These are phyloP conservation scores for Cryphonectria nitschkei DNA, from an alignment of 2,329 filamentous ascomycete species.

Conservation along the genomic window DNA sequence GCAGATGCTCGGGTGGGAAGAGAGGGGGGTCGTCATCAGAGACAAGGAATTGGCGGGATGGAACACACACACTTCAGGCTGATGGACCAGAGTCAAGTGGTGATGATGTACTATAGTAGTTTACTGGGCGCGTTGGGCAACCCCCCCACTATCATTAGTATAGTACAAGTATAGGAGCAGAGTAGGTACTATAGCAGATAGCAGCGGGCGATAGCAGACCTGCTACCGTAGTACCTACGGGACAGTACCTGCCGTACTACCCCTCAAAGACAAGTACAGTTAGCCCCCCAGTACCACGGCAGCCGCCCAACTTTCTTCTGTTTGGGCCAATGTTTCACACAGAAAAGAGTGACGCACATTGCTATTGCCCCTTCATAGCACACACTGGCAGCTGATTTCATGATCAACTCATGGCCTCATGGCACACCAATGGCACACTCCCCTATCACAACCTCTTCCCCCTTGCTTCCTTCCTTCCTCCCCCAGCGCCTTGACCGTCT, in stretches of 20 bases:
- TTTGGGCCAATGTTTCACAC: background rate
- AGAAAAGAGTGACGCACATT: background rate
- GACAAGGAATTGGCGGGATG: background rate
- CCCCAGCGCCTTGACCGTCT: background rate
- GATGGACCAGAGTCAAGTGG: conserved; percentile 4
- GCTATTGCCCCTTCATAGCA: background rate
- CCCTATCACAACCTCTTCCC: background rate
- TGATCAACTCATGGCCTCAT: background rate
- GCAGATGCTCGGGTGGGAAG: conserved; percentile 1
- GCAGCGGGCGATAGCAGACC: conserved; percentile 1
- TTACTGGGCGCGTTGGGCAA: background rate
- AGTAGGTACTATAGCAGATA: too few relatives aligned
- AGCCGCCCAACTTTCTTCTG: background rate
- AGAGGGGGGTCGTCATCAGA: conserved; percentile 1
- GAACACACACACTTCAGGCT: background rate
- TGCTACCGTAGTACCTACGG: background rate
- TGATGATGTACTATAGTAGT: conserved; percentile 18
- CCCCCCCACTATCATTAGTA: conserved; percentile 9
- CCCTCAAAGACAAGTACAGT: background rate
- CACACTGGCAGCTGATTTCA: background rate
- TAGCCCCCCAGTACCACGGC: background rate
- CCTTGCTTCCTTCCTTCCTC: background rate
- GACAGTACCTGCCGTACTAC: background rate
- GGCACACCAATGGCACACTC: background rate
- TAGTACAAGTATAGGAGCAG: background rate